Evolutionary conservation across 2,329 filamentous ascomycete species (phyloP).

Genomic region (Teratosphaeria destructans): DNA sequence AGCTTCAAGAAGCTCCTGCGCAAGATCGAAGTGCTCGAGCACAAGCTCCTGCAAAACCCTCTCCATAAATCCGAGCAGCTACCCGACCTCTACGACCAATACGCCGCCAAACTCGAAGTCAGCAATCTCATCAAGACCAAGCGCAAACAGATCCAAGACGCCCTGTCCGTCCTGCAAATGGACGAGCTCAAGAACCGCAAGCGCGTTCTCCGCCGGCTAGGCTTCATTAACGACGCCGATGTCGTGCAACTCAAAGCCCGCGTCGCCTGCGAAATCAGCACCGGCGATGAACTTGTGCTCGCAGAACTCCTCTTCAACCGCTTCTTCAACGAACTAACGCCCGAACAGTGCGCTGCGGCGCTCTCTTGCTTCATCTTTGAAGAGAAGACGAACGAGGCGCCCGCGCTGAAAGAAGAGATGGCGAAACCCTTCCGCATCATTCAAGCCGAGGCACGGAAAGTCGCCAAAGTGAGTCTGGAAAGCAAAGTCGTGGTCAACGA

Average conservation of each 20-base stretch:
- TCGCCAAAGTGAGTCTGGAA: conserved; percentile 90
- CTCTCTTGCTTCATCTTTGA: conserved; percentile 96
- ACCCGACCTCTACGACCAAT: conserved; percentile 76
- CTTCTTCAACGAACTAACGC: conserved; percentile 92
- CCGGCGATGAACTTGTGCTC: conserved; percentile 86
- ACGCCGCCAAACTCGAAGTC: conserved; percentile 67
- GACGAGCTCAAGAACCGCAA: conserved; percentile 96
- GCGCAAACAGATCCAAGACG: conserved; percentile 77
- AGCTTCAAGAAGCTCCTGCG: conserved; percentile 81
- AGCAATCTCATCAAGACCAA: conserved; percentile 71
- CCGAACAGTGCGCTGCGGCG: conserved; percentile 76
- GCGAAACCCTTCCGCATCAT: conserved; percentile 79
- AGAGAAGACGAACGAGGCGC: conserved; percentile 74
- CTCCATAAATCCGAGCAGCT: conserved; percentile 83
- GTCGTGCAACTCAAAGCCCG: conserved; percentile 95
- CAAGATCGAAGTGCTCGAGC: conserved; percentile 96
- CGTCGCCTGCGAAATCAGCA: conserved; percentile 95
- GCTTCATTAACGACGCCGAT: conserved; percentile 91
- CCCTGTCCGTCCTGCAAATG: conserved; percentile 80
- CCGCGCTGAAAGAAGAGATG: conserved; percentile 67
- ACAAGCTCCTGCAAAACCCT: conserved; percentile 75
- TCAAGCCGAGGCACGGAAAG: conserved; percentile 71
- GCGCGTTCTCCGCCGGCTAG: conserved; percentile 82
- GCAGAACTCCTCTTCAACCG: conserved; percentile 91
- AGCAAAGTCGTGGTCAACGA: conserved; percentile 91